Base-by-base conservation (phyloP, 306 rosid species). In the Inga laurina region DNA sequence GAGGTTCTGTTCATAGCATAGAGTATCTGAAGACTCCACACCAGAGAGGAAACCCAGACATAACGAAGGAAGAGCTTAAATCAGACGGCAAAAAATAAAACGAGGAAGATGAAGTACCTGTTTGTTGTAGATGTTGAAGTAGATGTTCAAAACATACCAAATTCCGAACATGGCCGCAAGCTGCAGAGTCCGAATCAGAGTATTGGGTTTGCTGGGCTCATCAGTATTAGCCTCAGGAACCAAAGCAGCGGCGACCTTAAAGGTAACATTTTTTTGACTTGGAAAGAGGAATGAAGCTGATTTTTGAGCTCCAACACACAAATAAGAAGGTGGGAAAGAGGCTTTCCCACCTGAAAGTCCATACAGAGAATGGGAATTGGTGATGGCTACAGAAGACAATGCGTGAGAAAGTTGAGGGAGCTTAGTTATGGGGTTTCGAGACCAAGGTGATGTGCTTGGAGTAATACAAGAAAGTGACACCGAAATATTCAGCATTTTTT, bases 61-160 rank as follows among this genome's bases (percentile, higher is more conserved):
- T 35, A 41, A 11, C 56, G 74, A 43, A 71, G 35, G 37, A 44
- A 5, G 18, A 45, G 22, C 12, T 44, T 14, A 46, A 72, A 72
- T 14, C 19, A 13, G 34, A 45, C 37, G n/a, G 21, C 11, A 19
- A 57, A 72, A 71, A 4, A 62, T 1, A 22, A 27, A 22, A 45
- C 7, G 56, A 72, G 9, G 56, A 72, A 24, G 21, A 45, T 12
- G 35, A 72, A 22, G 54, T 22, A 90, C 97, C 97, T 92, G 94
- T 82, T 93, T 93, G 87, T 89, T 93, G 82, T 81, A 93, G 82
- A 92, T 90, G 79, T 93, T 90, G 93, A 82, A 93, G 91, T 76
- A 89, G 77, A 93, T 90, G 76, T 93, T 93, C 87, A 91, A 82
- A 83, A 92, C 82, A 79, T 92, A 93, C 97, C 94, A 93, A 88